A percentile compares a stretch with the other conserved stretches of the same genome.
These are phyloP conservation scores for Neolentinus lepideus DNA, from an alignment of 1,284 basidiomycete species.

Conservation along the genomic window DNA sequence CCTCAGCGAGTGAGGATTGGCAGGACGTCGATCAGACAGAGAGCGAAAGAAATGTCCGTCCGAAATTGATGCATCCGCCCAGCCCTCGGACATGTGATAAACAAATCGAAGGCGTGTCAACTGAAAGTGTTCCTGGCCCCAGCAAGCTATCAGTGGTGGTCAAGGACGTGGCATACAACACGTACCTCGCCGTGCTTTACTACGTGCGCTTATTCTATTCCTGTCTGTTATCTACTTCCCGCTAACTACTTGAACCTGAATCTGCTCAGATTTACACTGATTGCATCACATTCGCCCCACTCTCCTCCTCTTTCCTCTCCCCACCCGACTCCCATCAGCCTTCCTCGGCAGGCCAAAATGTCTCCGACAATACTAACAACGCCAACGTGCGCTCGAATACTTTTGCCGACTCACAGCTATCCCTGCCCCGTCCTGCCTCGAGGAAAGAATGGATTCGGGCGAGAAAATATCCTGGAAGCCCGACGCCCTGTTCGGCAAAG, in stretches of 20 bases:
- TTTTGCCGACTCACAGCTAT: slow-evolving; percentile 6
- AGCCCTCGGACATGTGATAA: slow-evolving; percentile 11
- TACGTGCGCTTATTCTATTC: slow-evolving; percentile 44
- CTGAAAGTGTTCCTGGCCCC: slow-evolving; percentile 20
- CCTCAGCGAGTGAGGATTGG: slow-evolving; percentile 1
- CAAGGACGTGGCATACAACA: slow-evolving; percentile 74
- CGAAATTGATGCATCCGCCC: slow-evolving; percentile 27
- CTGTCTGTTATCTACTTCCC: not conserved
- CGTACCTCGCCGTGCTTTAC: slow-evolving; percentile 79
- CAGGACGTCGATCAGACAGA: slow-evolving; percentile 4
- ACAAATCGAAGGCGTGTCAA: not conserved
- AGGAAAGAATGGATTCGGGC: slow-evolving; percentile 59
- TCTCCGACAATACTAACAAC: not conserved
- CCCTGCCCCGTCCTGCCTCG: slow-evolving; percentile 22
- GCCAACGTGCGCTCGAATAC: not conserved
- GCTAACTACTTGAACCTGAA: slow-evolving; percentile 5
- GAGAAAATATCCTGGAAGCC: slow-evolving; percentile 47
- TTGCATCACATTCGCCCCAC: slow-evolving; percentile 75
- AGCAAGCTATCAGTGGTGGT: slow-evolving; percentile 60
- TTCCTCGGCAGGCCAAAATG: not conserved
- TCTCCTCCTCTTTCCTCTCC: slow-evolving; percentile 59
- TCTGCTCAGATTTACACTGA: slow-evolving; percentile 73
- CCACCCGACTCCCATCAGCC: slow-evolving; percentile 1
- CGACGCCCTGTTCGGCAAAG: slow-evolving; percentile 82
- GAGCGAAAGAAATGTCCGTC: slow-evolving; percentile 19